phyloP scores from a whole-genome alignment of 306 rosid genomes.

The Alnus glutinosa region DNA sequence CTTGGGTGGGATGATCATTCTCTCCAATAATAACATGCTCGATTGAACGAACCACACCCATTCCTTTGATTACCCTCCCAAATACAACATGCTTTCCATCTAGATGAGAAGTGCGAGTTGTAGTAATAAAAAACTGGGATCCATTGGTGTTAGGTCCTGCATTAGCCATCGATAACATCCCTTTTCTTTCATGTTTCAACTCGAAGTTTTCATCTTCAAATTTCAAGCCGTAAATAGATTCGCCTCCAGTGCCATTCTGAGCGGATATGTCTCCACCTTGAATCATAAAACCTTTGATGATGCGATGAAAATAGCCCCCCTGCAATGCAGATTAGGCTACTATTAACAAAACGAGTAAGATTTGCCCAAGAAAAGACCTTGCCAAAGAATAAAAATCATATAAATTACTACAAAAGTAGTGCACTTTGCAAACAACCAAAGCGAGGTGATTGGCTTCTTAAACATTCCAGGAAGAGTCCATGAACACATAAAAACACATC shows the following conservation, averaged over 20 bases:
- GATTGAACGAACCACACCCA: conserved; percentile 66
- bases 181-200: conserved; percentile 76
- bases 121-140: conserved; percentile 65
- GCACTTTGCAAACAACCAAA: background rate
- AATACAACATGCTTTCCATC: conserved; percentile 83
- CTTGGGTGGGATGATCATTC: conserved; percentile 43
- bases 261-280: conserved; percentile 83
- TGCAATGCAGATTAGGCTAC: conserved; percentile 1
- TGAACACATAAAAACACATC: background rate
- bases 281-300: conserved; percentile 74
- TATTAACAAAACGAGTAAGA: background rate
- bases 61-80: conserved; percentile 69
- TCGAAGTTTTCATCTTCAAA: conserved; percentile 75
- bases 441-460: background rate
- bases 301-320: conserved; percentile 66
- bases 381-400: background rate
- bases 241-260: conserved; percentile 72
- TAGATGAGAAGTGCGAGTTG: conserved; percentile 58
- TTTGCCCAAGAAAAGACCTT: background rate
- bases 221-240: conserved; percentile 63
- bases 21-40: conserved; percentile 51
- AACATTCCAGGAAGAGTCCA: background rate
- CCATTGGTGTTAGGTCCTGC: conserved; percentile 62
- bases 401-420: background rate
- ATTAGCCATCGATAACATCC: conserved; percentile 73